Base-by-base conservation (phyloP, 345 rosid genomes). In the Gossypium anomalum region DNA sequence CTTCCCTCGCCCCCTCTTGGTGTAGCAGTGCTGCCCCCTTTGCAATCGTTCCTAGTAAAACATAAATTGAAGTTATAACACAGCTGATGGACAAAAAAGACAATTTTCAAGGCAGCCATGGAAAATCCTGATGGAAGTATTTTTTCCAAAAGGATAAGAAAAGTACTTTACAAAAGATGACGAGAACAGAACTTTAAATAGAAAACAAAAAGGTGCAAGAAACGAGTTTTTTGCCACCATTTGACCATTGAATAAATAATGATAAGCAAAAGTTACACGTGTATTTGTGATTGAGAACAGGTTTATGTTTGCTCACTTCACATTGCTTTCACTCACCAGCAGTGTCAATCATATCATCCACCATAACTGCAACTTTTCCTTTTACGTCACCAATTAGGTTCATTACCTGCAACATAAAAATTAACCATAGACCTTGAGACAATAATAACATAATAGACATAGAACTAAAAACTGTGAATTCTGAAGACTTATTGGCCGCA, bases 301-400 rank as follows among this genome's bases (percentile, higher is more conserved):
- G 10, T 65, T 57, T 52, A 53, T 4, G 34, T 48, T 51, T 61
- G 41, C 57, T 2, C 63, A 20, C 12, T 20, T 44, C 57, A 65
- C 5, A 56, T 47, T 47, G 41, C 19, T 38, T 71, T 59, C 58
- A 82, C 90, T 84, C 79, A 95, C 99, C 99, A 75, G 99, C 99
- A 11, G 99, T 95, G 78, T 95, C 99, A 66, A 95, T 95, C 94
- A 95, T 95, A 86, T 95, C 99, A 88, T 95, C 99, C 82, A 95
- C 97, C 98, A 95, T 90, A 48, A 95, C 97, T 16, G 98, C 99
- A 58, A 93, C 98, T 77, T 95, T 95, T 25, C 99, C 99, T 86
- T 79, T 93, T 56, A 95, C 98, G 78, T 95, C 99, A 41, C 99
- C 99, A 2, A 95, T 95, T 72, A 95, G 82, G 83, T 95, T 95